These are phyloP conservation scores for Debaryomyces prosopidis DNA, from an alignment of 805 yeast genomes.

Conservation along the genomic window DNA sequence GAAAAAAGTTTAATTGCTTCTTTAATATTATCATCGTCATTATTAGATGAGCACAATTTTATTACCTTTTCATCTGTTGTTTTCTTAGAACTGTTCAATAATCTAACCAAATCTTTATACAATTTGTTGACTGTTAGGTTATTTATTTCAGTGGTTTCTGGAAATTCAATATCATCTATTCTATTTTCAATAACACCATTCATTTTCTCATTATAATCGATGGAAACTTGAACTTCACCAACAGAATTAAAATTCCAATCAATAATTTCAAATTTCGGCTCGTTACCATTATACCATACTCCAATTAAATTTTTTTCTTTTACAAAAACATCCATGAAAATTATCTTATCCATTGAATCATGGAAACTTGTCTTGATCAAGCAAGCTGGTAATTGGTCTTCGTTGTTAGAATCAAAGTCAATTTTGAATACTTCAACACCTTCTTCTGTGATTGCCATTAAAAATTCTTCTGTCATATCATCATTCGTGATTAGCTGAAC, in stretches of 20 bases:
- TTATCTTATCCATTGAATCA: conserved; percentile 7
- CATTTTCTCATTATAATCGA: conserved; percentile 14
- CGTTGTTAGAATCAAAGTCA: conserved; percentile 8
- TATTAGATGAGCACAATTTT: conserved; percentile 27
- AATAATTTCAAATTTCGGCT: conserved; percentile 23
- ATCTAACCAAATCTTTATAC: conserved; percentile 12
- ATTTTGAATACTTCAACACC: conserved; percentile 31
- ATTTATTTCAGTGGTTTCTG: conserved; percentile 12
- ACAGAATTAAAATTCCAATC: conserved; percentile 10
- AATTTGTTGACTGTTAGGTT: conserved; percentile 26
- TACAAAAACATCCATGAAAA: conserved; percentile 31
- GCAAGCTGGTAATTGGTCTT: conserved; percentile 8
- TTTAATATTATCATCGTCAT: conserved; percentile 32
- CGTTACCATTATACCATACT: conserved; percentile 37
- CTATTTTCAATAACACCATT: conserved; percentile 15
- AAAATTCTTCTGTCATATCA: conserved; percentile 13
- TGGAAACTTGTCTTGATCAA: conserved; percentile 16
- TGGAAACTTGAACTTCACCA: conserved; percentile 13
- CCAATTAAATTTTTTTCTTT: conserved; percentile 32
- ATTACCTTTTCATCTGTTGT: conserved; percentile 15
- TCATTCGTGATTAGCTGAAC: conserved; percentile 20
- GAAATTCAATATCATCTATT: conserved; percentile 10
- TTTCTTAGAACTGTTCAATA: conserved; percentile 10
- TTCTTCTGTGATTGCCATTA: conserved; percentile 30
- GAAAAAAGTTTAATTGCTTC: conserved; percentile 37